A percentile compares a stretch with the other conserved stretches of the same genome.
These are phyloP conservation scores for Yamadazyma dendronema DNA, from an alignment of 1,139 yeast genomes.

Conservation along the genomic window DNA sequence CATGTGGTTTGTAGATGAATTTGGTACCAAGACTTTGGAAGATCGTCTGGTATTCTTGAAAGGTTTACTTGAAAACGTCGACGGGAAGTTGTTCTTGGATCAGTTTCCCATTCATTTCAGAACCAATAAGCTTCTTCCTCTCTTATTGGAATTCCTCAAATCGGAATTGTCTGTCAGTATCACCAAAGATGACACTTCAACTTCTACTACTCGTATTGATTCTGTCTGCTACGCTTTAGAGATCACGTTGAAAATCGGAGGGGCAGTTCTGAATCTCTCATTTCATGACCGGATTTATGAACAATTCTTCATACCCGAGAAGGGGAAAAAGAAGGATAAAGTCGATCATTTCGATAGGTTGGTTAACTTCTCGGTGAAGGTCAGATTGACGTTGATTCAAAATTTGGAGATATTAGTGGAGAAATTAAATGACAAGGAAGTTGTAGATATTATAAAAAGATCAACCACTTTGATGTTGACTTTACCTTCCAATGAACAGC, in stretches of 20 bases:
- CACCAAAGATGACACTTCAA: conserved; percentile 15
- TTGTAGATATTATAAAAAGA: conserved; percentile 33
- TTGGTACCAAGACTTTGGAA: conserved; percentile 66
- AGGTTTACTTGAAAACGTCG: conserved; percentile 46
- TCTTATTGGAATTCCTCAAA: conserved; percentile 48
- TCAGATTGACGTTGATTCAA: conserved; percentile 48
- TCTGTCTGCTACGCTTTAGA: background rate
- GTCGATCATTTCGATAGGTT: conserved; percentile 37
- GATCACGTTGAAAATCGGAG: conserved; percentile 52
- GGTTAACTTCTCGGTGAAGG: conserved; percentile 32
- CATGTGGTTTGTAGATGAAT: conserved; percentile 79
- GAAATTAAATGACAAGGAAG: conserved; percentile 50
- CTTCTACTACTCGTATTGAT: conserved; percentile 46
- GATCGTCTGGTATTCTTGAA: conserved; percentile 71
- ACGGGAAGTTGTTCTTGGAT: conserved; percentile 41
- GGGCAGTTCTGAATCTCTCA: conserved; percentile 67
- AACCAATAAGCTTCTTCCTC: conserved; percentile 73
- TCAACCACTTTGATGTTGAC: conserved; percentile 30
- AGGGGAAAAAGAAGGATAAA: conserved; percentile 36
- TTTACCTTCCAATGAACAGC: conserved; percentile 23
- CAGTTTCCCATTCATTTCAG: conserved; percentile 72
- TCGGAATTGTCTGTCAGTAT: conserved; percentile 30
- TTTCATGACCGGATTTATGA: conserved; percentile 68
- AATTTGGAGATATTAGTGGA: conserved; percentile 52
- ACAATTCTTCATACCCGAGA: conserved; percentile 28